Evolutionary conservation across 441 rosid species (phyloP).

Genomic region (Mallotus japonicus): DNA sequence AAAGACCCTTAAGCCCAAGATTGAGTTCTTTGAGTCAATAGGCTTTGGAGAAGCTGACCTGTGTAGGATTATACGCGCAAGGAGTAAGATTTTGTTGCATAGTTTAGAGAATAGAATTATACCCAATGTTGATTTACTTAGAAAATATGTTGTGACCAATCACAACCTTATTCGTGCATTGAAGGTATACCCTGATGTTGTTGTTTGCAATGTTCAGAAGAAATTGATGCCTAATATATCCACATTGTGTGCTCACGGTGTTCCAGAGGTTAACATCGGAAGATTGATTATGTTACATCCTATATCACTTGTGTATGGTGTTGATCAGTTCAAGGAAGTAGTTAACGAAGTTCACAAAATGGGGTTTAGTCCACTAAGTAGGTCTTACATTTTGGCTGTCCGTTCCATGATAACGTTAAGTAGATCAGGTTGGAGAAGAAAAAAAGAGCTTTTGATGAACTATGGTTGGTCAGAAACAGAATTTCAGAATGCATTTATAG

Average conservation of each 20-base stretch:
- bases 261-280: too few species aligned
- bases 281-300: too few species aligned
- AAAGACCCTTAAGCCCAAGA: constrained; percentile 10
- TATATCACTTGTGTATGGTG: too few species aligned
- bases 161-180: not conserved
- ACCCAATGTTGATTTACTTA: constrained; percentile 4
- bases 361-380: too few species aligned
- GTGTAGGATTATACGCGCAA: not conserved
- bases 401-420: too few species aligned
- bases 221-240: not conserved
- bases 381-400: too few species aligned
- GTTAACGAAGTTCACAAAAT: too few species aligned
- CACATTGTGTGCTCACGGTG: not conserved
- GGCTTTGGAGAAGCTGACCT: constrained; percentile 4
- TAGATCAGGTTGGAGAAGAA: too few species aligned
- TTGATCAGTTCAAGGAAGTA: too few species aligned
- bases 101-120: constrained; percentile 4
- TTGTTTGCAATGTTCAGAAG: not conserved
- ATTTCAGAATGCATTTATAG: too few species aligned
- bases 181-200: not conserved
- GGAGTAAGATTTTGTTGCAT: not conserved
- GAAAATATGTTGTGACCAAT: not conserved
- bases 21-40: constrained; percentile 3
- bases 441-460: too few species aligned
- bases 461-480: too few species aligned